Evolutionary conservation across 176 grass and related monocot genomes (phyloP), one percentile per base, ranked within the genome.

Genomic region (Echinochloa phyllopogon): DNA sequence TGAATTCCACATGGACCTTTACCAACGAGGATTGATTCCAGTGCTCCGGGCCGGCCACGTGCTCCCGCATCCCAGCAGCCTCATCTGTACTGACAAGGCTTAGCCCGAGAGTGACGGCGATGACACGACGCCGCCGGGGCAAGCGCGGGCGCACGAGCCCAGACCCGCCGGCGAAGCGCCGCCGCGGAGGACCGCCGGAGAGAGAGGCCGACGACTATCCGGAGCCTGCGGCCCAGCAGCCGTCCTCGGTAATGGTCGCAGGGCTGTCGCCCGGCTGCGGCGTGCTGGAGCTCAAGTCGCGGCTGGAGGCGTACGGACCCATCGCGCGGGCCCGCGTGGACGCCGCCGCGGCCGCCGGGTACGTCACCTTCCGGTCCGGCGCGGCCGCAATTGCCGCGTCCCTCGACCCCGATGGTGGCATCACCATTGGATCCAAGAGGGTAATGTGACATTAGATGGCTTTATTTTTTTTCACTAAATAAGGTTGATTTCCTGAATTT

Each of bases 241-340:
- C 81, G 16, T 78, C 89, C 9, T 36, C 85, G 63, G 94, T 93
- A 41, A 85, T 93, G 74, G 88, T 96, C 42, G 85, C 77, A 21
- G 91, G 94, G 23, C 84, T 96, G 80, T 91, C 91, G 36, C 81
- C 50, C 25, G 91, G 73, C 21, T 97, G 92, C 87, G 89, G 89
- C 37, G 95, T 97, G 86, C 90, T 97, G 20, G 90, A 92, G 81
- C 95, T 97, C 57, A 97, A 92, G 88, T 97, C 88, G 51, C 89
- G 89, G 51, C 86, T 97, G 74, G 48, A 92, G 83, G 78, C 87
- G 69, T 94, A 92, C 77, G 92, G 95, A 3, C 66, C 92, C 82
- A 63, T 97, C 80, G 87, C 95, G 72, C 87, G 95, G 50, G 90
- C 89, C 41, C 88, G 90, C 38, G 82, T 97, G 70, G 80, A 92